Evolutionary conservation across 2,329 filamentous ascomycete species (phyloP), one percentile per base, ranked within the genome.

Genomic region (Sarocladiaceae sp.): DNA sequence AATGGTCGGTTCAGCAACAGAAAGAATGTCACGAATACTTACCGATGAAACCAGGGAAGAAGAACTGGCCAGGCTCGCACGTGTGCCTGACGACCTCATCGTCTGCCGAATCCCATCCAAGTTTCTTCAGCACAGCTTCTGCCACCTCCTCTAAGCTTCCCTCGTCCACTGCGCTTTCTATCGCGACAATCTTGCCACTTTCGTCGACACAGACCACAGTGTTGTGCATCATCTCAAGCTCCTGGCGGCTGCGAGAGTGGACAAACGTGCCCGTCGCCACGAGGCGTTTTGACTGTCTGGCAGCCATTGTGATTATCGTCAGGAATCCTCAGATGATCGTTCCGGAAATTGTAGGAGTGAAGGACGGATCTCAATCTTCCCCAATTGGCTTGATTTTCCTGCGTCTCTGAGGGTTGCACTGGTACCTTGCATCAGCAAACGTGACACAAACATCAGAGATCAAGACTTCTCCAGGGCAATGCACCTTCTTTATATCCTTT

Each of bases 1-100:
- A 16, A 33, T 43, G 15, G 31, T 56, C 16, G 24, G 6, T 2
- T 26, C 11, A 23, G 29, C 19, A 32, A 12, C 18, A 13, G 13
- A 20, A 12, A 13, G 18, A 3, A 21, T 20, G 41, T 16, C 10
- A 26, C n/a, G 13, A 3, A 10, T 40, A 60, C 71, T 53, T 61
- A 85, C 83, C 83, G 48, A 93, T 81, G 58, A 91, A 89, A 5
- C 87, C 87, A 0, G 87, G 87, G 55, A 93, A 91, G 69, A 88
- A 89, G 67, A 91, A 91, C 45, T 85, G 76, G 10, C 74, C 73
- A 3, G 69, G 67, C 33, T 61, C 56, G 37, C 57, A 57, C 2
- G 50, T 52, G 10, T 60, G 55, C 9, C 74, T 54, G 2, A 59
- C 52, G 13, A 73, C 64, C 3, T 69, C 60, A 6, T 54, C 54